A percentile compares a stretch with the other conserved stretches of the same genome.
Conservation (phyloP, 495 filamentous ascomycete species). For the Pyrenopolyporus hunteri region DNA sequence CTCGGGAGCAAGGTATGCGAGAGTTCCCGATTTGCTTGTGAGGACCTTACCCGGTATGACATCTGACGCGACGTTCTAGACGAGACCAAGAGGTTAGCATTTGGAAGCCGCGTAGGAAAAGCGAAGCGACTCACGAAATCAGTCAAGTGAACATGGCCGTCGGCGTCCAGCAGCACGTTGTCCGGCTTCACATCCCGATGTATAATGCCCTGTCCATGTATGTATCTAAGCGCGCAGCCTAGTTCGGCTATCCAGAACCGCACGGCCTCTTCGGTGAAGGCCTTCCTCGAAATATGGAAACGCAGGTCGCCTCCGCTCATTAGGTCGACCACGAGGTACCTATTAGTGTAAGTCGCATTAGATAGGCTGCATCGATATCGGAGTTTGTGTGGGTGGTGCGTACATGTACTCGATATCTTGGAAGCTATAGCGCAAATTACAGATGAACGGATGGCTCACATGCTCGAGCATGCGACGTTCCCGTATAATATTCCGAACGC, state of each 20-base stretch:
- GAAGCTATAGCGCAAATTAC: slow-evolving; percentile 98
- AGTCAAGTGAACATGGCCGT: slow-evolving; percentile 96
- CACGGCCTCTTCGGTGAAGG: slow-evolving; percentile 96
- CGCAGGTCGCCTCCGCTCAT: slow-evolving; percentile 98
- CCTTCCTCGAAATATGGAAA: slow-evolving; percentile 97
- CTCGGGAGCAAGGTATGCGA: slow-evolving; percentile 95
- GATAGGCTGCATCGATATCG: slow-evolving; percentile 4
- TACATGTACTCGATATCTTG: slow-evolving; percentile 99
- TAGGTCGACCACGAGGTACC: slow-evolving; percentile 96
- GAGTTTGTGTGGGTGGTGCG: slow-evolving; percentile 41
- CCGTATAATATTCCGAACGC: slow-evolving; percentile 95
- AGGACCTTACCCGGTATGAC: slow-evolving; percentile 80
- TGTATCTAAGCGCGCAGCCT: slow-evolving; percentile 88
- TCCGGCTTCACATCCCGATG: slow-evolving; percentile 97
- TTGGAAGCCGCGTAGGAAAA: not conserved
- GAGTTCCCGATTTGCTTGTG: slow-evolving; percentile 93
- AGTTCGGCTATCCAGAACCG: slow-evolving; percentile 96
- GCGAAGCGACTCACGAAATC: slow-evolving; percentile 77
- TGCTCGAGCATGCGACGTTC: slow-evolving; percentile 98
- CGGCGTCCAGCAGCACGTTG: slow-evolving; percentile 90
- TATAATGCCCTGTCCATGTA: slow-evolving; percentile 91
- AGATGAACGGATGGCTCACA: slow-evolving; percentile 96
- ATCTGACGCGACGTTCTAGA: slow-evolving; percentile 94
- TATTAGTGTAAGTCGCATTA: slow-evolving; percentile 46
- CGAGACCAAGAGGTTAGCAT: slow-evolving; percentile 12